A percentile compares a stretch with the other conserved stretches of the same genome.
These are phyloP conservation scores for Candida nemodendra DNA, from an alignment of 805 yeast genomes.

Conservation along the genomic window DNA sequence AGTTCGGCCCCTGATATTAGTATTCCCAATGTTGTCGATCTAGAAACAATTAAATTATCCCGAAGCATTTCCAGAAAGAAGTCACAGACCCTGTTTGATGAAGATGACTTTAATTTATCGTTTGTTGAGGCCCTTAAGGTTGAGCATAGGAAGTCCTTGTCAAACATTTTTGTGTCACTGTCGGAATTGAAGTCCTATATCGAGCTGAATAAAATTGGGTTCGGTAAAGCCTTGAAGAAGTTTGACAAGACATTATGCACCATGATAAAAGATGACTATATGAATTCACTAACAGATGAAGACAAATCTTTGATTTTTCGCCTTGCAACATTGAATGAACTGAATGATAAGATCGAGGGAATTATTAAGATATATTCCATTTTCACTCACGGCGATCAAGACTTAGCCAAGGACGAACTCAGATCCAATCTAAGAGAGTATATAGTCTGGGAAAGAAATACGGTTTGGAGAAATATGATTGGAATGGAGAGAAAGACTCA, in stretches of 20 bases:
- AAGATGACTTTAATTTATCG: slow-evolving; percentile 36
- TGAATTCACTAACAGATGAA: slow-evolving; percentile 40
- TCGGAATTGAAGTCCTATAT: slow-evolving; percentile 82
- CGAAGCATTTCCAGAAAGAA: slow-evolving; percentile 21
- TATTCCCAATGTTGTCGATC: slow-evolving; percentile 6
- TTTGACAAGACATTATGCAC: slow-evolving; percentile 81
- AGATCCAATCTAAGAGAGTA: slow-evolving; percentile 74
- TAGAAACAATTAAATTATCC: slow-evolving; percentile 18
- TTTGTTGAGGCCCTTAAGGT: slow-evolving; percentile 52
- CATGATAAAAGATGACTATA: slow-evolving; percentile 56
- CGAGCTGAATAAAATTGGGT: slow-evolving; percentile 85
- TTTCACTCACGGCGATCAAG: slow-evolving; percentile 39
- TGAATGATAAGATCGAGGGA: slow-evolving; percentile 54
- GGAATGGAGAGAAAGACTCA: slow-evolving; percentile 85
- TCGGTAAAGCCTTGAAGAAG: slow-evolving; percentile 85
- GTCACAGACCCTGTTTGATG: slow-evolving; percentile 36
- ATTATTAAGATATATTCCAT: slow-evolving; percentile 38
- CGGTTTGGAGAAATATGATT: slow-evolving; percentile 97
- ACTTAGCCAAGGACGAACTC: slow-evolving; percentile 43
- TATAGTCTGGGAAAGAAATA: slow-evolving; percentile 95
- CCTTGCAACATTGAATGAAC: slow-evolving; percentile 41
- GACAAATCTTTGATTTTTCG: slow-evolving; percentile 56
- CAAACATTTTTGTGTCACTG: slow-evolving; percentile 65
- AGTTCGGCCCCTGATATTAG: slow-evolving; percentile 10
- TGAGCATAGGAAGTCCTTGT: slow-evolving; percentile 64